Evolutionary conservation across 2,329 filamentous ascomycete species (phyloP), one percentile per base, ranked within the genome.

Genomic region (Harringtonia lauricola): DNA sequence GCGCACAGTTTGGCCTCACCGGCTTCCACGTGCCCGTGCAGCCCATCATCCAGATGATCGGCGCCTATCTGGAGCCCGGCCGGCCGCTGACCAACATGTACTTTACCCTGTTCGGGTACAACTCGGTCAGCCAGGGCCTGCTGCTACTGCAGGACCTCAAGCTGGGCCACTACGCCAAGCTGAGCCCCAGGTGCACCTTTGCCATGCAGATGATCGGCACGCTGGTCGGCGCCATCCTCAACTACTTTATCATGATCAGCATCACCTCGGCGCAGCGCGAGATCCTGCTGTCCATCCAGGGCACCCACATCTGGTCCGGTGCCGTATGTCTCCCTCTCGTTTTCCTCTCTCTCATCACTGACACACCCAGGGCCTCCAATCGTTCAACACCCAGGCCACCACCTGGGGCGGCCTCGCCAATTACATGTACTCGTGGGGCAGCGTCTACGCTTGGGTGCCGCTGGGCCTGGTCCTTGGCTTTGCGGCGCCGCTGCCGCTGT

Each of bases 361-460:
- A n/a, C n/a, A n/a, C n/a, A n/a, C n/a, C 17, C 62, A 67, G 13
- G 62, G 64, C 33, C 58, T 71, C 2, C 68, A 73, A 50, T 57
- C 44, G 31, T 47, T 45, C 35, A 49, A 49, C 35, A 42, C 47
- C 3, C 42, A 47, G 14, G 45, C 47, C 42, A 39, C 47, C 37
- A 41, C 45, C 6, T 49, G 47, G 45, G 39, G 42, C 34, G 15
- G 45, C 39, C 3, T 38, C 36, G 39, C 18, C 31, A 22, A 41
- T 19, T 36, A 49, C 26, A 49, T 49, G 42, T 49, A 38, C 29
- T 34, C 80, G 8, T 81, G 81, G 56, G 79, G 74, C 44, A 75
- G 77, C 34, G 79, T 78, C 9, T 78, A 75, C 15, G 74, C 77
- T 56, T 83, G 79, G 78, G 82, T 83, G 41, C 78, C 79, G 3